phyloP scores from a whole-genome alignment of 2,329 filamentous ascomycete genomes.

The Eurotiales sp. region DNA sequence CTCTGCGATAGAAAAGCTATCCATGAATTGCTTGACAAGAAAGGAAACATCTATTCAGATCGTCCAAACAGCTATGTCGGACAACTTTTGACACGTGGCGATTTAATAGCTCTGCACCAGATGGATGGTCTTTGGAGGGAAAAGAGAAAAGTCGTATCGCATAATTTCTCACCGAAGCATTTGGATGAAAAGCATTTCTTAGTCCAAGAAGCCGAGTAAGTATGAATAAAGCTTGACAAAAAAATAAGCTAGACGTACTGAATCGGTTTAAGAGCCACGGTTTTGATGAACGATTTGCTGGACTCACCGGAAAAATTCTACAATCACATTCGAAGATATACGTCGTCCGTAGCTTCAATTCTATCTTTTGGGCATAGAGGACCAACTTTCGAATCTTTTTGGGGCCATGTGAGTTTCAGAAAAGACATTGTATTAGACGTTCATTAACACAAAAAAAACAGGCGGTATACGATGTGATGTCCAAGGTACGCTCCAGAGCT shows the following conservation, averaged over 20 bases:
- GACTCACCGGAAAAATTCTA: background rate
- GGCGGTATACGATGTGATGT: constrained; percentile 38
- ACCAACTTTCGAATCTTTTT: background rate
- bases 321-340: background rate
- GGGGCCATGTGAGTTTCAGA: background rate
- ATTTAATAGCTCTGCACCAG: background rate
- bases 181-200: background rate
- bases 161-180: background rate
- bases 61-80: constrained; percentile 43
- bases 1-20: constrained; percentile 38
- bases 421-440: no score
- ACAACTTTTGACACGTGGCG: constrained; percentile 29
- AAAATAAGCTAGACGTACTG: no score
- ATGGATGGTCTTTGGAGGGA: background rate
- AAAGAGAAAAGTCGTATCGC: background rate
- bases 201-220: background rate
- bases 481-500: no score
- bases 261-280: no score
- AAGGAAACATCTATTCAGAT: constrained; percentile 41
- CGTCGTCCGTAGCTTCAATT: background rate
- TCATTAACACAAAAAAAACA: no score
- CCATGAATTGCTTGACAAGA: constrained; percentile 46
- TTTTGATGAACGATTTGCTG: background rate
- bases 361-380: background rate
- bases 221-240: no score